Conservation (phyloP, 768 basidiomycete species). For the Calocera cornea region DNA sequence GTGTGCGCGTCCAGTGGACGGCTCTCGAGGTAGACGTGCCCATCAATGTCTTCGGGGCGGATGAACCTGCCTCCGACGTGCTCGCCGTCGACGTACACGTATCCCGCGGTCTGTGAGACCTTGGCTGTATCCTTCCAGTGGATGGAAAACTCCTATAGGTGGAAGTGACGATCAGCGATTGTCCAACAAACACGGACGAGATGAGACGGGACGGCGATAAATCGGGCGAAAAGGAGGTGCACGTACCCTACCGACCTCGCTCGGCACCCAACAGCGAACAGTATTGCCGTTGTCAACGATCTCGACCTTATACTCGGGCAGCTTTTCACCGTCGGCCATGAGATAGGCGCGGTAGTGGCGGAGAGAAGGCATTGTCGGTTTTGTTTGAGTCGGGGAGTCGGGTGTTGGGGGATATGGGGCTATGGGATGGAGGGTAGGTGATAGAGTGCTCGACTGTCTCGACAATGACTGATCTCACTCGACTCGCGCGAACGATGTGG, state of each 20-base stretch:
- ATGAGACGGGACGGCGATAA: not conserved
- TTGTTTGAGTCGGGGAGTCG: not conserved
- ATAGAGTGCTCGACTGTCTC: too few relatives aligned
- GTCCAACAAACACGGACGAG: not conserved
- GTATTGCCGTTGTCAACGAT: not conserved
- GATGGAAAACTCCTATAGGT: not conserved
- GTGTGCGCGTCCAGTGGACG: not conserved
- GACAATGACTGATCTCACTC: too few relatives aligned
- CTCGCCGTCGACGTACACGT: not conserved
- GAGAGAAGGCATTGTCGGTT: not conserved
- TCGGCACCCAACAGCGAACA: not conserved
- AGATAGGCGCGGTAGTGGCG: not conserved
- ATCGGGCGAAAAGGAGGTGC: not conserved
- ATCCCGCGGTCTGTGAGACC: not conserved
- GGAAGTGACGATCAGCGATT: not conserved
- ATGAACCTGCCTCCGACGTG: not conserved
- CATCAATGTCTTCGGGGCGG: not conserved
- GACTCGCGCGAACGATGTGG: too few relatives aligned
- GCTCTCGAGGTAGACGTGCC: not conserved
- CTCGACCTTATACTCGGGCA: slow-evolving; percentile 1
- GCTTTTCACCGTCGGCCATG: not conserved
- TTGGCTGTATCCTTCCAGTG: not conserved
- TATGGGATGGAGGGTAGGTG: too few relatives aligned
- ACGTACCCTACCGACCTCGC: not conserved
- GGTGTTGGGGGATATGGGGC: not conserved